Conservation (phyloP, 768 basidiomycete genomes). For the Rhodotorula sphaerocarpa region DNA sequence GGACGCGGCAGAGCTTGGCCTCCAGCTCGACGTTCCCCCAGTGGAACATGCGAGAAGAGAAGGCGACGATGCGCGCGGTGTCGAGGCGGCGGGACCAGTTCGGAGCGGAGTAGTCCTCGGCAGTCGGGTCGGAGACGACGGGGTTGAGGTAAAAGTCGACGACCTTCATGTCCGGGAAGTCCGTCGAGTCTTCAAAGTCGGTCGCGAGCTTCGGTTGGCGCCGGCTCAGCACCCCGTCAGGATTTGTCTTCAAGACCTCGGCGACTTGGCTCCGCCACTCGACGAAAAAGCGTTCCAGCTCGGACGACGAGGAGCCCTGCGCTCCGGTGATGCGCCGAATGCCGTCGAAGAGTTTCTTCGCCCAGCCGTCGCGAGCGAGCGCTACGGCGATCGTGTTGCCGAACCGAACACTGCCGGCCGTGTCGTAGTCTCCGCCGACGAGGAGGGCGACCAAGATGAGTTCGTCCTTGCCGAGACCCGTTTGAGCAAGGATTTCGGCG, state of each 20-base stretch:
- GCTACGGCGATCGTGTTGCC: conserved; percentile 1
- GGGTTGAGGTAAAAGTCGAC: conserved; percentile 19
- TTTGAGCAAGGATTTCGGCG: background rate
- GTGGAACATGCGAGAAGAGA: conserved; percentile 12
- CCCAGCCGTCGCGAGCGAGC: conserved; percentile 17
- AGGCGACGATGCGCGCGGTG: conserved; percentile 1
- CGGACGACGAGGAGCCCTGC: background rate
- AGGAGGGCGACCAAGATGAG: conserved; percentile 33
- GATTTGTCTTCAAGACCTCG: conserved; percentile 17
- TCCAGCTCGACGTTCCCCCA: conserved; percentile 17
- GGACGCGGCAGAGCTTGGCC: background rate
- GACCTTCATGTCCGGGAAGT: conserved; percentile 8
- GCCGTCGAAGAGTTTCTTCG: conserved; percentile 2
- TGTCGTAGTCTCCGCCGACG: conserved; percentile 33
- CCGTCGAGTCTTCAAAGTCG: conserved; percentile 1
- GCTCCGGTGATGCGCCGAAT: background rate
- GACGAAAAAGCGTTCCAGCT: conserved; percentile 1
- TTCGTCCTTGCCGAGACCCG: conserved; percentile 10
- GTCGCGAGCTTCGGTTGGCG: conserved; percentile 5
- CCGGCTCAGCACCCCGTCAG: background rate
- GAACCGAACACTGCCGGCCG: background rate
- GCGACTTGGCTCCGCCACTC: conserved; percentile 19
- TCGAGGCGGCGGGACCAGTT: conserved; percentile 3
- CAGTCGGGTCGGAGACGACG: background rate
- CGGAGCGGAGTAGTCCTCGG: background rate